These are phyloP conservation scores for Cubamyces lactineus DNA, from an alignment of 768 basidiomycete species.

Conservation along the genomic window DNA sequence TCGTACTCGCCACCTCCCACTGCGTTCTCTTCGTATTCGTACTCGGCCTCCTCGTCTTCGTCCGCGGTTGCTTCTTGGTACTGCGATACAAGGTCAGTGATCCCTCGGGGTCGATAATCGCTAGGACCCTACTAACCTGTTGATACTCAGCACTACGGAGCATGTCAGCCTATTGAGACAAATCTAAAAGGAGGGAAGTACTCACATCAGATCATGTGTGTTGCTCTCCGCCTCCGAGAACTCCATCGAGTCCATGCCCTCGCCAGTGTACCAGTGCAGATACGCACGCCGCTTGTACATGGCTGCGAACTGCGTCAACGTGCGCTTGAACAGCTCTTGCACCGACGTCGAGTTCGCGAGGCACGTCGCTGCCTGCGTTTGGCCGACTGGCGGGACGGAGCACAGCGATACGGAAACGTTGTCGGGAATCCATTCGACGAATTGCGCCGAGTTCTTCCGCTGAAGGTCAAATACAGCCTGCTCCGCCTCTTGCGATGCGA, in stretches of 20 bases:
- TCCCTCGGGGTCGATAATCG: background rate
- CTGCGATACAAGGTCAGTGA: constrained; percentile 34
- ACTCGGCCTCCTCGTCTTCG: constrained; percentile 46
- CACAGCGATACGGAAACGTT: constrained; percentile 86
- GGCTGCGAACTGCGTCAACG: constrained; percentile 64
- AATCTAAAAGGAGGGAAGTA: constrained; percentile 9
- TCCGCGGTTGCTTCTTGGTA: constrained; percentile 63
- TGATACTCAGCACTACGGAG: constrained; percentile 83
- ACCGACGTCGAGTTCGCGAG: constrained; percentile 82
- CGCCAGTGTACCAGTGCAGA: constrained; percentile 89
- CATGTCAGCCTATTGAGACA: constrained; percentile 8
- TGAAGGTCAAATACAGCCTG: constrained; percentile 75
- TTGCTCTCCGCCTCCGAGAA: constrained; percentile 91
- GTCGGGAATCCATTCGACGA: constrained; percentile 95
- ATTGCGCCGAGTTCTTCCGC: constrained; percentile 68
- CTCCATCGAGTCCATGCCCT: constrained; percentile 90
- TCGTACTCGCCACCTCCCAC: constrained; percentile 25
- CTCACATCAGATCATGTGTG: constrained; percentile 77
- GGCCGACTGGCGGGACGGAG: constrained; percentile 82
- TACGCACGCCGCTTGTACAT: constrained; percentile 90
- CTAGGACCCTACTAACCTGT: constrained; percentile 50
- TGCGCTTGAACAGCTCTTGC: constrained; percentile 85
- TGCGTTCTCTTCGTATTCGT: constrained; percentile 29
- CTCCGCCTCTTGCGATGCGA: constrained; percentile 72
- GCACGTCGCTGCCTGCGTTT: constrained; percentile 71